Base-by-base conservation (phyloP, 2,329 filamentous ascomycete genomes). In the Trichoderma hamatum region DNA sequence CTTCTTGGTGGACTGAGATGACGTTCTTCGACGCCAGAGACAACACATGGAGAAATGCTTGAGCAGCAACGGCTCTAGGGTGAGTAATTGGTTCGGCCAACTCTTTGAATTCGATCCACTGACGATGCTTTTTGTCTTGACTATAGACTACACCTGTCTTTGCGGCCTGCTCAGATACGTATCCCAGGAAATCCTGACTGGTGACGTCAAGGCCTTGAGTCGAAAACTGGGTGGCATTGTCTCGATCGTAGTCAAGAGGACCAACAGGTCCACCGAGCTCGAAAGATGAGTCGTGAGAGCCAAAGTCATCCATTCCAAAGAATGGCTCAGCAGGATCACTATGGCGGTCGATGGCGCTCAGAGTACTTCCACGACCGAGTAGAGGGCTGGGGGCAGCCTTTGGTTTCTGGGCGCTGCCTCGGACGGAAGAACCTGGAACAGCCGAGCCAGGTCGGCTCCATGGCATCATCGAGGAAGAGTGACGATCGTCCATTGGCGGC, bases 11-110 rank as follows among this genome's bases (percentile, higher is more conserved):
- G 5, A 94, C 88, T 21, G 80, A 76, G 55, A 95, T 80, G 67
- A 86, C 78, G 2, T 85, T 85, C 78, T 89, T 92, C 2, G 88
- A 93, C 6, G 88, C 89, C 54, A 96, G 84, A 13, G 86, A 84
- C 16, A 96, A 84, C 2, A 92, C 84, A 76, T 96, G 92, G 80
- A 91, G 88, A 76, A 93, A 90, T 0, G 89, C 92, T 77, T 94
- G 91, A 2, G 91, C 89, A 10, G 90, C 92, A 14, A 93, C 88
- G 34, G 87, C 81, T 43, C 82, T 84, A 34, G 86, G 88, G 52
- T 82, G 80, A 58, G 82, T 79, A 11, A 75, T 75, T 0, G 88
- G 85, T n/a, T 87, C 83, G 55, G 96, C 87, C 11, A 97, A 80
- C 60, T 88, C 82, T 56, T 90, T 87, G 75, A 97, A 96, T 0